A percentile compares a stretch with the other conserved stretches of the same genome.
Evolutionary conservation across 768 basidiomycete genomes (phyloP).

Genomic region (Paxillus involutus): DNA sequence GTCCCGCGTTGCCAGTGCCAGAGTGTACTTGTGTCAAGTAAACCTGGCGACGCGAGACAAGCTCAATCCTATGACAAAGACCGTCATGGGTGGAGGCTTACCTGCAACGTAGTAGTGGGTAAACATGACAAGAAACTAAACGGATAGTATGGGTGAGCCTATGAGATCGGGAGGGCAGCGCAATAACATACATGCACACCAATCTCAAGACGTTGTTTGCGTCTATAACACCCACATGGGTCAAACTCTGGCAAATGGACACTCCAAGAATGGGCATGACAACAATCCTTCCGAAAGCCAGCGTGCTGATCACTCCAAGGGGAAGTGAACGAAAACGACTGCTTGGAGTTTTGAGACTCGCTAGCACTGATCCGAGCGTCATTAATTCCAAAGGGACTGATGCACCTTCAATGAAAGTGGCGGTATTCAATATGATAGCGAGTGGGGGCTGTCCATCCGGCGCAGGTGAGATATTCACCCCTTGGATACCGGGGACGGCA

Average conservation of each 20-base stretch:
- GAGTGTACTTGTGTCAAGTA: constrained; percentile 67
- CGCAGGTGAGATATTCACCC: constrained; percentile 44
- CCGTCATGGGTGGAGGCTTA: constrained; percentile 15
- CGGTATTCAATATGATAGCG: constrained; percentile 55
- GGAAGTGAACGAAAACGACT: constrained; percentile 45
- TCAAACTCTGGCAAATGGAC: constrained; percentile 52
- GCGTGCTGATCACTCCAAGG: constrained; percentile 46
- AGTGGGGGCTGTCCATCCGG: constrained; percentile 72
- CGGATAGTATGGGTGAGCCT: background rate
- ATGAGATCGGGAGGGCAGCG: background rate
- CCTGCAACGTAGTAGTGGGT: constrained; percentile 62
- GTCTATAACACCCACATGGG: constrained; percentile 42
- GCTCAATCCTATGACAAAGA: background rate
- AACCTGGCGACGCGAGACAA: constrained; percentile 37
- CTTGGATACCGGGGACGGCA: constrained; percentile 37
- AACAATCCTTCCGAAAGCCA: constrained; percentile 42
- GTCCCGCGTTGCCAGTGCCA: constrained; percentile 61
- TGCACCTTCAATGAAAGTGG: constrained; percentile 59
- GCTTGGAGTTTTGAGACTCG: constrained; percentile 51
- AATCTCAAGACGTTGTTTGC: constrained; percentile 57
- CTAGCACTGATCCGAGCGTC: constrained; percentile 62
- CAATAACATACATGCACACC: constrained; percentile 60
- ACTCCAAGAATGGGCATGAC: constrained; percentile 63
- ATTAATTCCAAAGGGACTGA: constrained; percentile 64
- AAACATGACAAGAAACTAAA: constrained; percentile 58